These are phyloP conservation scores for Neurospora sp. DNA, from an alignment of 495 filamentous ascomycete genomes.

Conservation along the genomic window DNA sequence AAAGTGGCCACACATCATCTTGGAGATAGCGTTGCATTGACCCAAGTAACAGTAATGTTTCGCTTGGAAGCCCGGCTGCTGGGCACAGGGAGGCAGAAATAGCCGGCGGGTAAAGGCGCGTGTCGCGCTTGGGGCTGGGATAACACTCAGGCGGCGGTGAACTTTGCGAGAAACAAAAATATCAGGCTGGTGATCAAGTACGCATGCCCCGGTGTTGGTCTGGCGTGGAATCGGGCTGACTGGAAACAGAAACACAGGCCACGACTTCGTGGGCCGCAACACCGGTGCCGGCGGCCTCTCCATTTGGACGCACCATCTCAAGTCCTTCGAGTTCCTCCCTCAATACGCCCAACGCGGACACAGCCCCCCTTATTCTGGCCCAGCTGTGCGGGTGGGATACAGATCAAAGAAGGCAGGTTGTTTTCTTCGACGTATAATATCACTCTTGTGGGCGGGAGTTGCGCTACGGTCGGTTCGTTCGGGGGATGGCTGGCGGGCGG, in stretches of 20 bases:
- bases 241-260: slow-evolving; percentile 51
- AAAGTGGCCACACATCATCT: neutral
- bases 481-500: slow-evolving; percentile 39
- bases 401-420: slow-evolving; percentile 29
- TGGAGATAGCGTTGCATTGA: neutral
- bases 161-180: slow-evolving; percentile 49
- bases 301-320: slow-evolving; percentile 51
- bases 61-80: neutral
- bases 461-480: slow-evolving; percentile 24
- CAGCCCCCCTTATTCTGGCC: slow-evolving; percentile 21
- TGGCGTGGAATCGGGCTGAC: too few species aligned
- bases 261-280: slow-evolving; percentile 50
- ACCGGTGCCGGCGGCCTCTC: slow-evolving; percentile 42
- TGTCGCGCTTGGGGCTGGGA: neutral
- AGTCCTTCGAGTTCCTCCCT: slow-evolving; percentile 33
- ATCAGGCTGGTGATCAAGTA: slow-evolving; percentile 46
- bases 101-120: slow-evolving; percentile 2
- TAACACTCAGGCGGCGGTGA: slow-evolving; percentile 43
- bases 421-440: slow-evolving; percentile 24
- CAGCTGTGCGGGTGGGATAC: slow-evolving; percentile 31
- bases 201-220: too few species aligned
- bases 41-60: neutral
- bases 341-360: slow-evolving; percentile 23
- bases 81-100: neutral
- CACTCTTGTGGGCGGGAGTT: slow-evolving; percentile 28